Base-by-base conservation (phyloP, 1,284 basidiomycete genomes). In the Malassezia globosa region DNA sequence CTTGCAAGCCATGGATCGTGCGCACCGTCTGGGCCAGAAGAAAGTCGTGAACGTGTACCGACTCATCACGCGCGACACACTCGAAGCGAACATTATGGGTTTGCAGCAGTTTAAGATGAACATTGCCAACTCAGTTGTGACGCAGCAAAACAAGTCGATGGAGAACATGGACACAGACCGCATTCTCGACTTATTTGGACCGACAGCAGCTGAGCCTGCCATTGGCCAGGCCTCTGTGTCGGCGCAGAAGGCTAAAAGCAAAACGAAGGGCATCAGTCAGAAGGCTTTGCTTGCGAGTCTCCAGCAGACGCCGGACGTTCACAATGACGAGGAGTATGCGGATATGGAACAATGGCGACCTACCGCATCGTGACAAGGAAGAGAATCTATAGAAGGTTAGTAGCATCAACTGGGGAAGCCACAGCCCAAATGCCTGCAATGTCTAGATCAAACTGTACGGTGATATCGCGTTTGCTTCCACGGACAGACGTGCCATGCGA, bases 61-160 rank as follows among this genome's bases (percentile, higher is more conserved):
- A 14, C 75, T 99, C 47, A 89, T 99, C 65, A 97, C 90, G 11
- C 84, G 89, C 66, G 92, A 90, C 24, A 99, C 94, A 0, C 74
- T 99, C 44, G 94, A 99, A 73, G 92, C 97, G 73, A 96, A 96
- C 75, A 99, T 99, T 64, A 99, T 99, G 94, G 94, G 94, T 10
- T 50, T 65, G 43, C 94, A 99, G 79, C 84, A 89, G 42, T 99
- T 97, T 80, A 99, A 99, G 74, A 77, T 97, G 60, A 96, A 97
- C 68, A 89, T 99, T 60, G 94, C 94, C 16, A 85, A 87, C 63
- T 89, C 89, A 5, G 82, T 99, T 51, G 87, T 99, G 33, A 96
- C 87, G 3, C 90, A 97, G 73, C 90, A 97, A 72, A 99, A 99
- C 72, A 79, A 87, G 1, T 88, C 87, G 25, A 75, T 97, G 49